Base-by-base conservation (phyloP, 257 asterid genomes). In the Knoxia roxburghii region DNA sequence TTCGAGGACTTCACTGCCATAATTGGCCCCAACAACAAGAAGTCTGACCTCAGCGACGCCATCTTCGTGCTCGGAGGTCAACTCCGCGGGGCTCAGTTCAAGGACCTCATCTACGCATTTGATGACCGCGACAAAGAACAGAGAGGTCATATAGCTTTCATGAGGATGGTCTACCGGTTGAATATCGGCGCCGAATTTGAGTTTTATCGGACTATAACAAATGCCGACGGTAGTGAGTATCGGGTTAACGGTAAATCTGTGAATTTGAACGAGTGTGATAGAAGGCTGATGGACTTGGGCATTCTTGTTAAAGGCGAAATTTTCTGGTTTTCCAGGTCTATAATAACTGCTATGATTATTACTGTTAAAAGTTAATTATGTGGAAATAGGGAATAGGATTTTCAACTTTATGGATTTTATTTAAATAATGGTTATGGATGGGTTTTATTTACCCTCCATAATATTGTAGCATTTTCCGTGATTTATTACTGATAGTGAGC, bases 21-120 rank as follows among this genome's bases (percentile, higher is more conserved):
- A 57, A 90, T 90, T 50, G 99, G 99, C 13, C 99, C 99, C 11
- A 94, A 94, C 63, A 97, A 97, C 23, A 97, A 97, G 0, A 94
- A 94, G 69, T 94, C 99, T 49, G 90, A 94, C 72, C 74, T 94
- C 39, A 94, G 90, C 97, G 99, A 94, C 71, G 99, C 99, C 45
- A 90, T 94, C 80, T 94, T 94, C 75, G 97, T 94, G 14, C 96
- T 94, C 18, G 99, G 99, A 2, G 96, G 91, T 29, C 96, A 94
- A 72, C 97, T 94, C 45, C 96, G 99, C 39, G 97, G 99, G 17
- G 84, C 92, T 12, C 91, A 88, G 81, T 64, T 90, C 69, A 84
- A 82, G 52, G 97, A 94, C 82, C 86, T 94, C 58, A 85, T 94
- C 57, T 94, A 90, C 56, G 91, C 95, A 1, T 82, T 88, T 37